These are phyloP conservation scores for Phytophthora citricola DNA, from an alignment of 352 stramenopile species.

Conservation along the genomic window DNA sequence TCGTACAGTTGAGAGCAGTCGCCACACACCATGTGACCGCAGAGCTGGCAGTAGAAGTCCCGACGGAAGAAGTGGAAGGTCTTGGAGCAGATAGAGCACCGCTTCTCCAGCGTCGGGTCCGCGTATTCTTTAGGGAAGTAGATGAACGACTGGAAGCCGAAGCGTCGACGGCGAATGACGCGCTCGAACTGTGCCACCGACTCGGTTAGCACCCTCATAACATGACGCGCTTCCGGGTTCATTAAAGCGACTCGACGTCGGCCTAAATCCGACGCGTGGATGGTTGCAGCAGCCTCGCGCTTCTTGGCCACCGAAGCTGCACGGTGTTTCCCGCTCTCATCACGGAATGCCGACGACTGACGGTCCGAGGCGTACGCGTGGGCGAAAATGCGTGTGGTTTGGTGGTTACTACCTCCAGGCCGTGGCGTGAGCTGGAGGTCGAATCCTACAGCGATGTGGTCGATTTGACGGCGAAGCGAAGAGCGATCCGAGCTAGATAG, in stretches of 20 bases:
- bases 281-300: slow-evolving; percentile 23
- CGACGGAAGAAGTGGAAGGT: slow-evolving; percentile 49
- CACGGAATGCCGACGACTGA: slow-evolving; percentile 37
- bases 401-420: slow-evolving; percentile 35
- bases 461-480: slow-evolving; percentile 49
- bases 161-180: slow-evolving; percentile 60
- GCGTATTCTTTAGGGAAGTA: slow-evolving; percentile 53
- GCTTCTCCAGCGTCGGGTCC: slow-evolving; percentile 30
- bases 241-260: slow-evolving; percentile 47
- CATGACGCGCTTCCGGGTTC: slow-evolving; percentile 54
- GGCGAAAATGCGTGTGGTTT: slow-evolving; percentile 52
- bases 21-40: slow-evolving; percentile 51
- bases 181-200: slow-evolving; percentile 57
- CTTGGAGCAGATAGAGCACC: slow-evolving; percentile 55
- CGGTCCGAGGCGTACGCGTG: slow-evolving; percentile 59
- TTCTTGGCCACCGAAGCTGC: slow-evolving; percentile 22
- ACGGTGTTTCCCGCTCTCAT: slow-evolving; percentile 30
- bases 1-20: slow-evolving; percentile 58
- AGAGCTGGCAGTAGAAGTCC: slow-evolving; percentile 62
- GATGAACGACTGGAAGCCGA: slow-evolving; percentile 71
- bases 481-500: slow-evolving; percentile 46
- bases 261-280: slow-evolving; percentile 39
- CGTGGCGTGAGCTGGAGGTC: slow-evolving; percentile 47
- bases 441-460: slow-evolving; percentile 63
- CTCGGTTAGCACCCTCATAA: slow-evolving; percentile 54